Evolutionary conservation across 2,329 filamentous ascomycete species (phyloP).

Genomic region (Epichloe typhina): DNA sequence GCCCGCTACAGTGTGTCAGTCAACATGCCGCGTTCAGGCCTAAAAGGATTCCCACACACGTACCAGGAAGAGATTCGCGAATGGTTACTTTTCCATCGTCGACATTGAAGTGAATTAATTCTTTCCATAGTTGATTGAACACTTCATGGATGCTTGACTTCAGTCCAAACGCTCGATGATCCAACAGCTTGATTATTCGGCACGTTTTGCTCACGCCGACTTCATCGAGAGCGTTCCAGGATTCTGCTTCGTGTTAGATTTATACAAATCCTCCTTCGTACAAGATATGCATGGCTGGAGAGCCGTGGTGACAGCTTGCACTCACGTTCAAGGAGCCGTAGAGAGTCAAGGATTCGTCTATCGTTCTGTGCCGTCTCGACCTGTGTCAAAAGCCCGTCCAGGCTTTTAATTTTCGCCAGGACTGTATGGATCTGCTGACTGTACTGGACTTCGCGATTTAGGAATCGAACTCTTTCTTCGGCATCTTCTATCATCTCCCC

Average conservation of each 20-base stretch:
- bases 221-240: constrained; percentile 42
- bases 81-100: constrained; percentile 43
- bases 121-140: constrained; percentile 58
- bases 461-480: constrained; percentile 41
- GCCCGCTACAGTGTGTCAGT: constrained; percentile 25
- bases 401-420: constrained; percentile 38
- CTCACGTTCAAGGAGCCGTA: constrained; percentile 43
- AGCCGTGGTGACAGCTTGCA: not conserved
- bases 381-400: constrained; percentile 47
- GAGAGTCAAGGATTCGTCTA: constrained; percentile 40
- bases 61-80: constrained; percentile 36
- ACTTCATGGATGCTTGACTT: constrained; percentile 52
- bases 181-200: constrained; percentile 50
- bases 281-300: not conserved
- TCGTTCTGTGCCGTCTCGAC: constrained; percentile 46
- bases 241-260: constrained; percentile 26
- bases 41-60: constrained; percentile 2
- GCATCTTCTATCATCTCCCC: constrained; percentile 40
- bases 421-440: constrained; percentile 41
- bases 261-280: not conserved
- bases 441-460: constrained; percentile 45
- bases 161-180: constrained; percentile 51
- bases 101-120: constrained; percentile 49
- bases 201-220: constrained; percentile 49
- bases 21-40: not conserved